Conservation (phyloP, 805 yeast species). For the Saccharomyces cerevisiae region DNA sequence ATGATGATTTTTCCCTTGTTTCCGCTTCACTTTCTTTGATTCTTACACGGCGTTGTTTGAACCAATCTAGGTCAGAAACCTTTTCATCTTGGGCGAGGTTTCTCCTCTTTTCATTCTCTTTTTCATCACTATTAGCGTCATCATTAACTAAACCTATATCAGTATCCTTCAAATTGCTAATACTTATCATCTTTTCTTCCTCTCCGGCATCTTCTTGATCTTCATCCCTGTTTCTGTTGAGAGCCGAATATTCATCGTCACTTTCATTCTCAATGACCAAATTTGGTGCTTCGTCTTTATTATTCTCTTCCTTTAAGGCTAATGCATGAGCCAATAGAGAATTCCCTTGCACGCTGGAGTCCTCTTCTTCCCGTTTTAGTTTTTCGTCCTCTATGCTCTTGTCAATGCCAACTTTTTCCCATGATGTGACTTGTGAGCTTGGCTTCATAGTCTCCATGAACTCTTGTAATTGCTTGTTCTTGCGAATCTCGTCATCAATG, state of each 20-base stretch:
- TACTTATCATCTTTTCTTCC: slow-evolving; percentile 44
- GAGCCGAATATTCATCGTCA: slow-evolving; percentile 38
- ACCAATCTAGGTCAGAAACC: slow-evolving; percentile 81
- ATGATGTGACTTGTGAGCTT: slow-evolving; percentile 56
- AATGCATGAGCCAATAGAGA: slow-evolving; percentile 35
- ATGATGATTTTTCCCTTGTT: slow-evolving; percentile 8
- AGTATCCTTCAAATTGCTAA: slow-evolving; percentile 20
- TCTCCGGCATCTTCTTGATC: slow-evolving; percentile 31
- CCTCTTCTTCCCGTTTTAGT: slow-evolving; percentile 31
- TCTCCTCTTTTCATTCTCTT: slow-evolving; percentile 18
- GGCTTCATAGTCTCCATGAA: slow-evolving; percentile 81
- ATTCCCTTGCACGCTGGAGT: slow-evolving; percentile 30
- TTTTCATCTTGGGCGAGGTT: slow-evolving; percentile 39
- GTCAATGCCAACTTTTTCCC: slow-evolving; percentile 40
- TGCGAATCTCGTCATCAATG: slow-evolving; percentile 54
- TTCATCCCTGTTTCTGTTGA: slow-evolving; percentile 19
- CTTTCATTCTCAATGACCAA: slow-evolving; percentile 32
- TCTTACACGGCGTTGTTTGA: slow-evolving; percentile 63
- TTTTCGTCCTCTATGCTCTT: slow-evolving; percentile 10
- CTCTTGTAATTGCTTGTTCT: slow-evolving; percentile 65
- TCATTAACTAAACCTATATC: slow-evolving; percentile 2
- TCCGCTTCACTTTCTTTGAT: slow-evolving; percentile 44
- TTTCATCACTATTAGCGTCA: slow-evolving; percentile 18
- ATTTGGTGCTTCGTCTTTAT: slow-evolving; percentile 11
- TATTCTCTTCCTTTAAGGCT: slow-evolving; percentile 31